Evolutionary conservation across 345 rosid genomes (phyloP), one percentile per base, ranked within the genome.

Genomic region (Brassica carinata): DNA sequence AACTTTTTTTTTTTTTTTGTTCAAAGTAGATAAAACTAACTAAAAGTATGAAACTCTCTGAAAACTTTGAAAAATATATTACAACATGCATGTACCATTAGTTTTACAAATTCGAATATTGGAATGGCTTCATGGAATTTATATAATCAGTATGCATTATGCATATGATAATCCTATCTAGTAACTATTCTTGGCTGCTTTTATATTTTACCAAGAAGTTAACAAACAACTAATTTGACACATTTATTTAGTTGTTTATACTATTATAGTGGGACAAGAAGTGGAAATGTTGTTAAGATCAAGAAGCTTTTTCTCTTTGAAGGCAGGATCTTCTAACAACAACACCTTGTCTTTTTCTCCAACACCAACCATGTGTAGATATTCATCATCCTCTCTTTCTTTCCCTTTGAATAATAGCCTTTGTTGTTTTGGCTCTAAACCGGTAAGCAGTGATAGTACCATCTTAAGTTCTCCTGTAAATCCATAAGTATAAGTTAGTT

Each of bases 291-390:
- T 80, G 79, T 74, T 63, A 69, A 10, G 79, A 69, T 74, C 74
- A 78, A 78, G 91, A 76, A 92, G 91, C 82, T 88, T 95, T 90
- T 77, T 87, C 71, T 90, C 97, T 79, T 84, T 91, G 81, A 87
- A 87, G 1, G 94, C 94, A 11, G 99, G 99, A 89, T 91, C 96
- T 79, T 96, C 86, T 68, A 96, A 74, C 82, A 96, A 70, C 29
- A 96, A 82, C 38, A 96, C 87, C 73, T 96, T 93, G 86, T 93
- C 92, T 77, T 88, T 89, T 86, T 93, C 97, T 76, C 86, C 85
- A 72, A 96, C 94, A 2, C 99, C 99, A 48, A 90, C 91, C 99
- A 96, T 93, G 94, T 93, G 98, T 74, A 96, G 70, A 77, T 78
- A 87, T 68, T 93, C 99, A 27, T 73, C 34, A 67, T 91, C 90